These are phyloP conservation scores for Yarrowia porcina DNA, from an alignment of 805 yeast genomes.

Conservation along the genomic window DNA sequence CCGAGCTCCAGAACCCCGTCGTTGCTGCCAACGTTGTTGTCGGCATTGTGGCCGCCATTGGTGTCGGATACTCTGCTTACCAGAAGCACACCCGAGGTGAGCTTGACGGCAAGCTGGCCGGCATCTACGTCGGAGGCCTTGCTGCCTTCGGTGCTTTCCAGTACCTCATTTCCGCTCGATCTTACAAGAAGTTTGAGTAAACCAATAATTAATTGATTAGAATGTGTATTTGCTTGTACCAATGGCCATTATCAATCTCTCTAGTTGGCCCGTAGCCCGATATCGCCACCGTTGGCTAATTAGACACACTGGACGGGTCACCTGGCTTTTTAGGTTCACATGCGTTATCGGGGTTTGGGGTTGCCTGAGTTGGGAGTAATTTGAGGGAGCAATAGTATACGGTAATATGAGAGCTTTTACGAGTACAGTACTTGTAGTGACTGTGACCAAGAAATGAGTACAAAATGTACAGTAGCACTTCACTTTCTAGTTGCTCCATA, in stretches of 20 bases:
- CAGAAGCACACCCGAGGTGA: conserved; percentile 23
- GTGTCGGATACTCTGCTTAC: conserved; percentile 24
- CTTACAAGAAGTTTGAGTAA: conserved; percentile 24
- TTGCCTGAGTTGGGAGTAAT: neutral
- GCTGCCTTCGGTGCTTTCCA: conserved; percentile 25
- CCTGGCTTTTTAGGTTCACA: neutral
- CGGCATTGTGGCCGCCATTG: conserved; percentile 29
- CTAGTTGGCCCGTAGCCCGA: neutral
- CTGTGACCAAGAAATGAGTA: no score
- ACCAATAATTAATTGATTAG: conserved; percentile 6
- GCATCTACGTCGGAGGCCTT: conserved; percentile 23
- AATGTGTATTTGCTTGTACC: neutral
- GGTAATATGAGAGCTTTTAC: no score
- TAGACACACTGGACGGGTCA: neutral
- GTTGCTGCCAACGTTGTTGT: conserved; percentile 30
- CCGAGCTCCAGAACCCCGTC: conserved; percentile 31
- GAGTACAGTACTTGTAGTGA: no score
- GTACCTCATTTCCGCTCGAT: conserved; percentile 9
- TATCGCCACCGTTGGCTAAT: neutral
- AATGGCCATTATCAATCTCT: no score
- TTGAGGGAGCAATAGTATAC: no score
- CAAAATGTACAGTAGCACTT: no score
- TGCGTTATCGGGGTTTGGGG: conserved; percentile 24
- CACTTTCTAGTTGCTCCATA: no score
- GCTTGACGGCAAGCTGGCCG: conserved; percentile 23